These are phyloP conservation scores for Diatrype stigma DNA, from an alignment of 2,329 filamentous ascomycete genomes.

Conservation along the genomic window DNA sequence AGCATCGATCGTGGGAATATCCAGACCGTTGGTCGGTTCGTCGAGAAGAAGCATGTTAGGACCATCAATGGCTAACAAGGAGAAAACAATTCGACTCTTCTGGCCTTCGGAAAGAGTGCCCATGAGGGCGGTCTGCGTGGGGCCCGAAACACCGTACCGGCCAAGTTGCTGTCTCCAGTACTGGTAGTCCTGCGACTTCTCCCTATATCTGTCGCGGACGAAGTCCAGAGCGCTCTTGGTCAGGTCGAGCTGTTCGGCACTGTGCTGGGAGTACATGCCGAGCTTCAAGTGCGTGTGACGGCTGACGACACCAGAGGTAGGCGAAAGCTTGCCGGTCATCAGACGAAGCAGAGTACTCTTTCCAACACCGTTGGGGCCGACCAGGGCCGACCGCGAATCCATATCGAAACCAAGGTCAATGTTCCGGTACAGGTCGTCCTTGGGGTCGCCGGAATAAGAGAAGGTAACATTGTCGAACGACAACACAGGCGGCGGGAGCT, in stretches of 20 bases:
- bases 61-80: constrained; percentile 86
- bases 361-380: constrained; percentile 97
- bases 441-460: constrained; percentile 85
- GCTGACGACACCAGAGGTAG: constrained; percentile 75
- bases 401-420: constrained; percentile 99
- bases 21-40: constrained; percentile 98
- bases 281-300: constrained; percentile 98
- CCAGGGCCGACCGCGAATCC: constrained; percentile 95
- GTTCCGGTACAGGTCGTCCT: constrained; percentile 94
- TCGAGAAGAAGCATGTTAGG: constrained; percentile 98
- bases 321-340: constrained; percentile 92
- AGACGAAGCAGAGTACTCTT: constrained; percentile 95
- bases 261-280: constrained; percentile 97
- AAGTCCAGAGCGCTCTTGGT: constrained; percentile 98
- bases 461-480: constrained; percentile 98
- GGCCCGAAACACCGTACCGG: constrained; percentile 87
- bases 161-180: constrained; percentile 99
- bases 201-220: constrained; percentile 87
- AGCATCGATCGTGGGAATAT: constrained; percentile 98
- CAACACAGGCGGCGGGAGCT: constrained; percentile 94
- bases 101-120: constrained; percentile 96
- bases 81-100: constrained; percentile 97
- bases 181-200: constrained; percentile 94
- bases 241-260: constrained; percentile 93
- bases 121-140: constrained; percentile 94